Evolutionary conservation across 257 asterid species (phyloP).

Genomic region (Craterostigma plantagineum): DNA sequence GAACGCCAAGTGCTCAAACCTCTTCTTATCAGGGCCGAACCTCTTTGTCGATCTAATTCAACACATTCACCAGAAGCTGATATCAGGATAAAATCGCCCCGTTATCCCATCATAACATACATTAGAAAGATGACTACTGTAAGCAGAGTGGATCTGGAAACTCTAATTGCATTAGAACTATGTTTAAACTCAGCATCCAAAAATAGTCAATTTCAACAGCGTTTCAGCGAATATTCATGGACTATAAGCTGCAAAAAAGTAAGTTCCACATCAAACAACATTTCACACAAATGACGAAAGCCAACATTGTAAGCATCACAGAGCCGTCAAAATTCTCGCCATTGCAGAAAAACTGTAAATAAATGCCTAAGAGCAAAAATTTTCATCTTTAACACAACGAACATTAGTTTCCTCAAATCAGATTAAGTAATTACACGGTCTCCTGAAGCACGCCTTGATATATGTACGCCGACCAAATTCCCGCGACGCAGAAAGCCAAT

Average conservation of each 20-base stretch:
- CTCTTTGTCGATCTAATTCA: slow-evolving; percentile 69
- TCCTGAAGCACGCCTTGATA: slow-evolving; percentile 96
- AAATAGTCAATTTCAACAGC: no score
- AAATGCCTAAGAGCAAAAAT: neutral
- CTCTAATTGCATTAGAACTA: no score
- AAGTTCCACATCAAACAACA: no score
- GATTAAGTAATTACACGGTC: slow-evolving; percentile 16
- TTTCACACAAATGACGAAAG: no score
- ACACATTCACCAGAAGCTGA: slow-evolving; percentile 1
- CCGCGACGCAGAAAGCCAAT: slow-evolving; percentile 68
- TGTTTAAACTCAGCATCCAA: no score
- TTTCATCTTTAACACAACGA: neutral
- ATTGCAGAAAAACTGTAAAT: no score
- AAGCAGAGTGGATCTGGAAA: no score
- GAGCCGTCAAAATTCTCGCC: neutral
- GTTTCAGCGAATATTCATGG: no score
- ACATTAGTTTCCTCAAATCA: neutral
- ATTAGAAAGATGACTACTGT: no score
- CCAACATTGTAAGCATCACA: no score
- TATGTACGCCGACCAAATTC: slow-evolving; percentile 94
- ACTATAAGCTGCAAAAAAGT: no score
- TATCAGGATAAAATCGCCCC: neutral
- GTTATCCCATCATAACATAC: no score
- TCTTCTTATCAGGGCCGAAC: slow-evolving; percentile 71
- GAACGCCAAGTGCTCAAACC: slow-evolving; percentile 95